These are phyloP conservation scores for Globisporangium cylindrosporum DNA, from an alignment of 352 stramenopile species.

Conservation along the genomic window DNA sequence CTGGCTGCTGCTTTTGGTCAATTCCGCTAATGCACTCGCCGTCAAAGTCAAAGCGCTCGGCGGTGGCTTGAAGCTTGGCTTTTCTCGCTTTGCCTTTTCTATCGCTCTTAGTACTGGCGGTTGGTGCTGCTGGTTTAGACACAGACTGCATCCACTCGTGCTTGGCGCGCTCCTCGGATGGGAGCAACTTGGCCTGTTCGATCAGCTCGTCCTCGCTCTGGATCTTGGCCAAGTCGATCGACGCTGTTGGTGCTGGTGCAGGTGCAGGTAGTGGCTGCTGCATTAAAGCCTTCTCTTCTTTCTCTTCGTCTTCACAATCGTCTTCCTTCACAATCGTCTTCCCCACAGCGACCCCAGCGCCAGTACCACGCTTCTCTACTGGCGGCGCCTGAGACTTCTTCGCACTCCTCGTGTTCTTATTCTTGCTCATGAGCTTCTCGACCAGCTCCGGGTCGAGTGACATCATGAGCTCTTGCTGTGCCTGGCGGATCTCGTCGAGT, in stretches of 20 bases:
- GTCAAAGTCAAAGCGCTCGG: constrained; percentile 71
- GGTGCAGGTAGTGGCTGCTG: not conserved
- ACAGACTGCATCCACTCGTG: constrained; percentile 67
- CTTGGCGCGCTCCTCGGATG: constrained; percentile 69
- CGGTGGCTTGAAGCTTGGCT: constrained; percentile 26
- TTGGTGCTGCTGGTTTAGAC: not conserved
- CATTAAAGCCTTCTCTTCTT: not conserved
- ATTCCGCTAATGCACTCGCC: constrained; percentile 29
- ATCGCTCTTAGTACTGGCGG: constrained; percentile 8
- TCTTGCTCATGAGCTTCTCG: constrained; percentile 53
- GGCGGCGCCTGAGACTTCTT: not conserved
- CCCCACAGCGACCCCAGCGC: constrained; percentile 6
- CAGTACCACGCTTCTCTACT: constrained; percentile 1
- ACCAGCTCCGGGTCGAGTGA: constrained; percentile 64
- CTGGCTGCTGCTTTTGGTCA: constrained; percentile 22
- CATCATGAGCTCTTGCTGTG: constrained; percentile 59
- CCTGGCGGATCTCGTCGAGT: constrained; percentile 59
- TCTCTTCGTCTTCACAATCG: not conserved
- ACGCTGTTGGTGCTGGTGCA: not conserved
- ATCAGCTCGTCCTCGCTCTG: constrained; percentile 65
- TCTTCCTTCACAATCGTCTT: constrained; percentile 10
- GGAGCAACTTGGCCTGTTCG: constrained; percentile 38
- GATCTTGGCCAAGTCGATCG: constrained; percentile 48
- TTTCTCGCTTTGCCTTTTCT: constrained; percentile 16
- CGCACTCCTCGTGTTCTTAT: constrained; percentile 12